A percentile compares a stretch with the other conserved stretches of the same genome.
phyloP scores from a whole-genome alignment of 306 rosid genomes.

The Vigna trinervia region DNA sequence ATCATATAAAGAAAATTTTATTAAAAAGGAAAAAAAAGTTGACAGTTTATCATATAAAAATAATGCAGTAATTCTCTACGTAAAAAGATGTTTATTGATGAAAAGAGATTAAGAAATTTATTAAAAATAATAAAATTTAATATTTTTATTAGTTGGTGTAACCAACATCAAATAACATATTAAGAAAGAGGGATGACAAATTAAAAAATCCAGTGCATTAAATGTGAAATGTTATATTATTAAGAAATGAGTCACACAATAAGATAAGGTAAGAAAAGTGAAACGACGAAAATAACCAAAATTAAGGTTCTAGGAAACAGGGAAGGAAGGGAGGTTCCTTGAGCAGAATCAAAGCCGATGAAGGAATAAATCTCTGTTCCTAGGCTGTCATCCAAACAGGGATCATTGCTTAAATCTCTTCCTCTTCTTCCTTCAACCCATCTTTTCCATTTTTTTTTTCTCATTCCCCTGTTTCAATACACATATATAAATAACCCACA shows the following conservation, averaged over 20 bases:
- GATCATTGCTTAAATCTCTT: constrained; percentile 19
- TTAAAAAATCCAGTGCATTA: too few relatives aligned
- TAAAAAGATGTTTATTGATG: too few relatives aligned
- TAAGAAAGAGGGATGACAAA: too few relatives aligned
- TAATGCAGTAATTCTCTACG: too few relatives aligned
- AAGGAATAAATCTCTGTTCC: constrained; percentile 54
- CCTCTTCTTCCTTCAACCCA: constrained; percentile 57
- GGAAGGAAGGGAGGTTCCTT: constrained; percentile 55
- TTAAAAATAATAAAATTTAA: too few relatives aligned
- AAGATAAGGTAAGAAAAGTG: neutral
- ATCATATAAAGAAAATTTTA: too few relatives aligned
- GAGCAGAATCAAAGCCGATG: constrained; percentile 61
- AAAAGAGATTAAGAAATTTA: too few relatives aligned
- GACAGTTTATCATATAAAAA: too few relatives aligned
- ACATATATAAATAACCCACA: constrained; percentile 32
- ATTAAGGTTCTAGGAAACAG: constrained; percentile 61
- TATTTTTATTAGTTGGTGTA: too few relatives aligned
- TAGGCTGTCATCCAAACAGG: constrained; percentile 59
- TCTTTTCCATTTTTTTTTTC: neutral
- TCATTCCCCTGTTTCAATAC: neutral
- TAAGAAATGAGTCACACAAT: neutral
- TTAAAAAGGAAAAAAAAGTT: too few relatives aligned
- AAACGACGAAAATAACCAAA: constrained; percentile 8
- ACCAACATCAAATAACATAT: too few relatives aligned
- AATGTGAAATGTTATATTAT: too few relatives aligned